Evolutionary conservation across 1,284 basidiomycete species (phyloP), one percentile per base, ranked within the genome.

Genomic region (Boletus semigastroideus): DNA sequence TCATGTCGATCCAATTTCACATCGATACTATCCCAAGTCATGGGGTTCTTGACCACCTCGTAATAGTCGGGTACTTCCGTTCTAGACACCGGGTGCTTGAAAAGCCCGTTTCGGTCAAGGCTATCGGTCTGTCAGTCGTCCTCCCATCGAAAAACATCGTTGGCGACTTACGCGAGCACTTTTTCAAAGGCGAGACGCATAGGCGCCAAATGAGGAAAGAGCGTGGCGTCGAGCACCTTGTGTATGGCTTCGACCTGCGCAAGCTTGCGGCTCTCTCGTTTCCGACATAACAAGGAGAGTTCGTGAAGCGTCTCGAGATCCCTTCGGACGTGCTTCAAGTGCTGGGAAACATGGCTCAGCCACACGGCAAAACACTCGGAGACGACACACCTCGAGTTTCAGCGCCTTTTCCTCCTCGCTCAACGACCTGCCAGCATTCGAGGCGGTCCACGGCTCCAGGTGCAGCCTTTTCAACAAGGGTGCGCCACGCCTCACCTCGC

Each of bases 361-460:
- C 36, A 60, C 38, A 30, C 19, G 28, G 14, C 9, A 19, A 46
- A 43, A 20, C 0, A 42, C 14, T 13, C n/a, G 27, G 42, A 14
- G 27, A 48, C 6, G 47, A 49, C 68, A 25, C 49, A 91, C 91
- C 69, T 88, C 83, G n/a, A 98, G 80, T 65, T 94, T 95, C 73
- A 86, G 80, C 5, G 77, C 72, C 70, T 91, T 92, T 58, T 98
- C 92, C 55, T 92, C 89, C 31, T 94, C 90, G 2, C 83, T 89
- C 61, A 91, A 79, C 38, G 83, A 73, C 58, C 82, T 84, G 1
- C 61, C 60, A 2, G 80, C 78, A 17, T 82, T 81, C 22, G 80
- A 84, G 1, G 93, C 91, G 0, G 96, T 97, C 97, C 96, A 99
- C 0, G 96, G 97, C 75, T 99, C 96, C 30, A 99, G 76, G 72